phyloP scores from a whole-genome alignment of 352 stramenopile species.

The Blastocystis hominis region DNA sequence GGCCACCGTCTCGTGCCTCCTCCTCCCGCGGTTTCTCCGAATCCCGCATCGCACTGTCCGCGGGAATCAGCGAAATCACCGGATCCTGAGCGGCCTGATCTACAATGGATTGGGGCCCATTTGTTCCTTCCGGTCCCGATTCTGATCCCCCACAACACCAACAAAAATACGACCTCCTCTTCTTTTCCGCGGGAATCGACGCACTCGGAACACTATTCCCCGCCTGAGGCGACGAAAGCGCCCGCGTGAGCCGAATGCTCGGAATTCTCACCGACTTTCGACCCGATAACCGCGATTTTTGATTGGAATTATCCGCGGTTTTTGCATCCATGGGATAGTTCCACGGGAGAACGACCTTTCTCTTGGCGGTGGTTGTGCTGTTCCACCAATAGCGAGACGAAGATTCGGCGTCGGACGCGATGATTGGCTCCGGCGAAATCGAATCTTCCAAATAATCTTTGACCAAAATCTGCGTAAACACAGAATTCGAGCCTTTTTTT shows the following conservation, averaged over 20 bases:
- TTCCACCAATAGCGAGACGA: constrained; percentile 8
- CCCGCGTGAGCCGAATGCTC: neutral
- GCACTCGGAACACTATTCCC: neutral
- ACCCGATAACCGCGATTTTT: neutral
- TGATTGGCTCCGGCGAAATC: neutral
- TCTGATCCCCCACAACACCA: neutral
- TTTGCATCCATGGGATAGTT: neutral
- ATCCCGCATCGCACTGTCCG: neutral
- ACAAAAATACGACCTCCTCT: neutral
- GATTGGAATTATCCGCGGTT: neutral
- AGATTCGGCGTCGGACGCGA: neutral
- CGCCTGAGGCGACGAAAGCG: neutral
- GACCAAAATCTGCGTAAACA: neutral
- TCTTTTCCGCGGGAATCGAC: neutral
- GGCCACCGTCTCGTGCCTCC: neutral
- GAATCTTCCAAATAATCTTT: constrained; percentile 1
- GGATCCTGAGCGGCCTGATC: neutral
- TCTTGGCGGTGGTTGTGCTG: neutral
- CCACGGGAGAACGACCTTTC: constrained; percentile 1
- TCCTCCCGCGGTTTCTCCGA: neutral
- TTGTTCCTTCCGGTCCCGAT: neutral
- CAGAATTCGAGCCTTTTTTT: neutral
- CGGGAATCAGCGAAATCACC: neutral
- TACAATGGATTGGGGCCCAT: neutral
- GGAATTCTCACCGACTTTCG: neutral